phyloP scores from a whole-genome alignment of 805 yeast species.

The Metschnikowia baotianmanensis region DNA sequence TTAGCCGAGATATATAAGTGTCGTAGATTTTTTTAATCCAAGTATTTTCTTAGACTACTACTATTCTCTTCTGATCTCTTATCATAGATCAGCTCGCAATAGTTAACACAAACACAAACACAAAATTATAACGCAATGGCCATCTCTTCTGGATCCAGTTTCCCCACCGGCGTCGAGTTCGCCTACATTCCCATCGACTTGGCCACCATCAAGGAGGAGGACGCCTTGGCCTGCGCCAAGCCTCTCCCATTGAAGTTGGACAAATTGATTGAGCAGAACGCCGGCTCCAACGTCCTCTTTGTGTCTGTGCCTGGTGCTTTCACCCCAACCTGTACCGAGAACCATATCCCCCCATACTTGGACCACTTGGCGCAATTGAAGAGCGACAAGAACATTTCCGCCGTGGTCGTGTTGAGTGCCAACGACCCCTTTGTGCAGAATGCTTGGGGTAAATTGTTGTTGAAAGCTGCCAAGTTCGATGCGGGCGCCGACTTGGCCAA shows the following conservation, averaged over 20 bases:
- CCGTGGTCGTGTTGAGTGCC: conserved; percentile 35
- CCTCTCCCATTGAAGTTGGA: conserved; percentile 36
- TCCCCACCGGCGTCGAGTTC: conserved; percentile 36
- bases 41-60: no score
- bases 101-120: no score
- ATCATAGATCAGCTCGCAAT: no score
- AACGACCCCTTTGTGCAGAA: conserved; percentile 44
- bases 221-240: conserved; percentile 32
- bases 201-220: conserved; percentile 21
- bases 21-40: background rate
- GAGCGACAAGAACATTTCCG: conserved; percentile 28
- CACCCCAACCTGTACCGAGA: conserved; percentile 44
- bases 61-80: background rate
- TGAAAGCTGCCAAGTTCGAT: conserved; percentile 22
- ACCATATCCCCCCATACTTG: conserved; percentile 41
- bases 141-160: conserved; percentile 26
- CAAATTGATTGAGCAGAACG: conserved; percentile 26
- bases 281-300: conserved; percentile 27
- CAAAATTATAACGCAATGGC: conserved; percentile 16
- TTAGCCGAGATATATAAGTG: background rate
- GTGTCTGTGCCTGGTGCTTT: conserved; percentile 45
- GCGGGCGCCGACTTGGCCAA: conserved; percentile 20
- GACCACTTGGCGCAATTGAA: conserved; percentile 28
- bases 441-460: conserved; percentile 45
- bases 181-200: conserved; percentile 38